Base-by-base conservation (phyloP, 768 basidiomycete species). In the Glaciozyma martinii region DNA sequence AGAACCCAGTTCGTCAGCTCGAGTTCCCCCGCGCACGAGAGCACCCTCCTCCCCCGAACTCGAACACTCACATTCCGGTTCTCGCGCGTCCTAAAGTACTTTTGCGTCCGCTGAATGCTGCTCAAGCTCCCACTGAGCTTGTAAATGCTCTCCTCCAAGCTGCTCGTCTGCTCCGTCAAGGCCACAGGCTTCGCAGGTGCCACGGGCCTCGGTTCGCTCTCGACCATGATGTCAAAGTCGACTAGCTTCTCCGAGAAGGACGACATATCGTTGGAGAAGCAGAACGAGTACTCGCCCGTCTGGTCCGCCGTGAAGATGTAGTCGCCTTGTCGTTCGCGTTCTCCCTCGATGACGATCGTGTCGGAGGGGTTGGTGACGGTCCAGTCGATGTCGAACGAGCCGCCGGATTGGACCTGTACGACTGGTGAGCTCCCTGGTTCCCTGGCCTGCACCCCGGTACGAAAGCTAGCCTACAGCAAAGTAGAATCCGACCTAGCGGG, bases 251-350 rank as follows among this genome's bases (percentile, higher is more conserved):
- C 90, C 18, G 89, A 88, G 70, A 95, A 81, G 6, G 90, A 89
- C 30, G 87, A 89, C 82, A 94, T 94, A 80, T 97, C 93, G 76
- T 99, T 99, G 75, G 91, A 89, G 76, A 98, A 95, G 79, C 94
- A 98, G 80, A 99, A 98, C 8, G 76, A 76, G 73, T 79, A 80
- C 61, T 80, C 79, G 61, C 79, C 79, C 27, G 86, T 82, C 25
- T 83, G 27, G 78, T 95, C 94, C 25, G 91, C 95, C 5, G 95
- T 98, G 67, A 98, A 82, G 61, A 99, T 90, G 73, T 87, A 98
- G 83, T 99, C 95, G 42, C 95, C 95, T 70, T 95, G 91, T 40
- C 89, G 86, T 74, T 98, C 94, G 32, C 86, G 84, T 71, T 82
- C 78, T 59, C 92, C 95, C 59, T 93, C 88, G 54, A 99, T 84